Evolutionary conservation across 2,329 filamentous ascomycete species (phyloP).

Genomic region (Lasiodiplodia hormozganensis): DNA sequence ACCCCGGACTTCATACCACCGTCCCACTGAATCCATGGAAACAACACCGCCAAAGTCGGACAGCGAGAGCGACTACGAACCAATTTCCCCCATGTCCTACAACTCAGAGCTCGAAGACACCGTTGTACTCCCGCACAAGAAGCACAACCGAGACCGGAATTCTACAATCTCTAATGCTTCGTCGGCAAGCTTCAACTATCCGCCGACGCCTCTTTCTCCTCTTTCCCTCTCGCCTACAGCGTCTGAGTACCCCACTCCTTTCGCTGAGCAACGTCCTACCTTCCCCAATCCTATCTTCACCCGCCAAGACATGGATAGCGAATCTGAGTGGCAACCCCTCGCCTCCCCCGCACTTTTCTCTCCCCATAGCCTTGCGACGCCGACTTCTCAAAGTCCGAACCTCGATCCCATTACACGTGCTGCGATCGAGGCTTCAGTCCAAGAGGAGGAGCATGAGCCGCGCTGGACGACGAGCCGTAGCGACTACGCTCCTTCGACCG

Average conservation of each 20-base stretch:
- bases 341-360: constrained; percentile 18
- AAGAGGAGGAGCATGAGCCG: constrained; percentile 25
- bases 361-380: constrained; percentile 10
- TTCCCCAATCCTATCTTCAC: constrained; percentile 16
- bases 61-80: constrained; percentile 16
- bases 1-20: constrained; percentile 8
- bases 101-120: constrained; percentile 19
- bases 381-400: constrained; percentile 7
- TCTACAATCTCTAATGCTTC: constrained; percentile 27
- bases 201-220: constrained; percentile 25
- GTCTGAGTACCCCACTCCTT: constrained; percentile 17
- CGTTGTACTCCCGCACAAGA: constrained; percentile 12
- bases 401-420: constrained; percentile 23
- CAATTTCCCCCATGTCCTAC: constrained; percentile 1
- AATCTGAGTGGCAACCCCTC: constrained; percentile 9
- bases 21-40: constrained; percentile 12
- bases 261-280: background rate
- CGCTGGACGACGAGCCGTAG: constrained; percentile 27
- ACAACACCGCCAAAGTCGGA: constrained; percentile 20
- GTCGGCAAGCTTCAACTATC: constrained; percentile 17
- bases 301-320: constrained; percentile 18
- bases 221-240: constrained; percentile 12
- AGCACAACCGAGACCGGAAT: constrained; percentile 25
- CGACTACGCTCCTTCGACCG: constrained; percentile 27
- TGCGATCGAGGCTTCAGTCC: constrained; percentile 18